phyloP scores from a whole-genome alignment of 1,284 basidiomycete species.

The Tilletiaria anomala region DNA sequence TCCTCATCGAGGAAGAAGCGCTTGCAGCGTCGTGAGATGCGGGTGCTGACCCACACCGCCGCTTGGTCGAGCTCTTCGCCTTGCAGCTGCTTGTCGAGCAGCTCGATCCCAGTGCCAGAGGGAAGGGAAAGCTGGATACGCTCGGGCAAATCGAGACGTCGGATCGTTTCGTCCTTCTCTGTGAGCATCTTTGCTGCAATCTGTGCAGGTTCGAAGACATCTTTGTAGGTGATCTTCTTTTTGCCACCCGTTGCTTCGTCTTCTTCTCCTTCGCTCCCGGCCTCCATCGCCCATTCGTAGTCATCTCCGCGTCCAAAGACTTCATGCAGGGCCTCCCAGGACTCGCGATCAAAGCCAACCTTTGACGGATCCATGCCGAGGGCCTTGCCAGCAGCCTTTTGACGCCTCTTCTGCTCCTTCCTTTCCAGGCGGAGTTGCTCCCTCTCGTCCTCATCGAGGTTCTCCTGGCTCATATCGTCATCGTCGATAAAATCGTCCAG shows the following conservation, averaged over 20 bases:
- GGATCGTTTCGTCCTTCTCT: slow-evolving; percentile 74
- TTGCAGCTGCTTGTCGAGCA: slow-evolving; percentile 51
- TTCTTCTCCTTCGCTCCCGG: not conserved
- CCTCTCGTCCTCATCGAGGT: slow-evolving; percentile 45
- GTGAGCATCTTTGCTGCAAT: slow-evolving; percentile 81
- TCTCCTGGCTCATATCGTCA: slow-evolving; percentile 35
- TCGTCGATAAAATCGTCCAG: slow-evolving; percentile 60
- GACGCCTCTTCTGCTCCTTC: slow-evolving; percentile 43
- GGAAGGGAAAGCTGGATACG: slow-evolving; percentile 77
- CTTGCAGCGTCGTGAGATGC: slow-evolving; percentile 51
- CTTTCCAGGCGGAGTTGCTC: slow-evolving; percentile 56
- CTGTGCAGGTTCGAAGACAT: slow-evolving; percentile 78
- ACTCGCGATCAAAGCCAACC: not conserved
- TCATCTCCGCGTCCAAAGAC: not conserved
- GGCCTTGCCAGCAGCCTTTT: slow-evolving; percentile 7
- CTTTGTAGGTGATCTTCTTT: not conserved
- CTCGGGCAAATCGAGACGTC: slow-evolving; percentile 82
- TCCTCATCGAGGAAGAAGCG: slow-evolving; percentile 51
- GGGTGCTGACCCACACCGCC: slow-evolving; percentile 73
- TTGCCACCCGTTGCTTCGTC: not conserved
- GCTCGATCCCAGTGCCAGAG: slow-evolving; percentile 45
- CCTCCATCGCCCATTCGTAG: not conserved
- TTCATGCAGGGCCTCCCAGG: not conserved
- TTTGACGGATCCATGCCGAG: slow-evolving; percentile 5
- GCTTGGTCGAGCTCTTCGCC: slow-evolving; percentile 64